Evolutionary conservation across 495 filamentous ascomycete species (phyloP).

Genomic region (Peziza echinospora): DNA sequence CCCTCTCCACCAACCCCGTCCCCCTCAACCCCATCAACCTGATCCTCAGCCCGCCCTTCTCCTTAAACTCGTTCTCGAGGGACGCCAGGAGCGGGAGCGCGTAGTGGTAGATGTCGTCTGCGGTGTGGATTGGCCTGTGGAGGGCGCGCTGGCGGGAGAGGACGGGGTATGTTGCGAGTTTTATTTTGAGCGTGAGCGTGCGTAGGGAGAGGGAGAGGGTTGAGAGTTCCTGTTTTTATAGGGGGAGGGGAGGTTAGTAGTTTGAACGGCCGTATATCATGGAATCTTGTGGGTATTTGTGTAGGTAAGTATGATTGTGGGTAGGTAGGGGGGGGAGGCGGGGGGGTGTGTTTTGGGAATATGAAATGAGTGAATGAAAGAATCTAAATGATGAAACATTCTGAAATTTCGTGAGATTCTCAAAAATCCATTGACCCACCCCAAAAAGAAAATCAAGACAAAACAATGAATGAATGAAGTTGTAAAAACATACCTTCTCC

Average conservation of each 20-base stretch:
- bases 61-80: conserved; percentile 63
- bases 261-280: neutral
- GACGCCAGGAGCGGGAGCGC: conserved; percentile 65
- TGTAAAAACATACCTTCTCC: conserved; percentile 59
- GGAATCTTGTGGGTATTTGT: too few relatives aligned
- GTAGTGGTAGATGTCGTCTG: conserved; percentile 68
- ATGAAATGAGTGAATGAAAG: too few relatives aligned
- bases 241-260: neutral
- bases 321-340: too few relatives aligned
- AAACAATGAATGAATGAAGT: too few relatives aligned
- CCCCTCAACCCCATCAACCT: conserved; percentile 75
- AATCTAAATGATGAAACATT: too few relatives aligned
- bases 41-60: conserved; percentile 38
- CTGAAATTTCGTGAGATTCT: too few relatives aligned
- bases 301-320: too few relatives aligned
- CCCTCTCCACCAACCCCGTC: conserved; percentile 69
- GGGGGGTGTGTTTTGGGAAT: too few relatives aligned
- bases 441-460: too few relatives aligned
- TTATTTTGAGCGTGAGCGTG: conserved; percentile 78
- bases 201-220: conserved; percentile 15
- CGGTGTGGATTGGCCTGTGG: conserved; percentile 43
- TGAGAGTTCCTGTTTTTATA: neutral
- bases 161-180: conserved; percentile 85
- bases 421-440: too few relatives aligned
- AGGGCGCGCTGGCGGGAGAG: conserved; percentile 58